Evolutionary conservation across 345 rosid species (phyloP), one percentile per base, ranked within the genome.

Genomic region (Aurinia saxatilis): DNA sequence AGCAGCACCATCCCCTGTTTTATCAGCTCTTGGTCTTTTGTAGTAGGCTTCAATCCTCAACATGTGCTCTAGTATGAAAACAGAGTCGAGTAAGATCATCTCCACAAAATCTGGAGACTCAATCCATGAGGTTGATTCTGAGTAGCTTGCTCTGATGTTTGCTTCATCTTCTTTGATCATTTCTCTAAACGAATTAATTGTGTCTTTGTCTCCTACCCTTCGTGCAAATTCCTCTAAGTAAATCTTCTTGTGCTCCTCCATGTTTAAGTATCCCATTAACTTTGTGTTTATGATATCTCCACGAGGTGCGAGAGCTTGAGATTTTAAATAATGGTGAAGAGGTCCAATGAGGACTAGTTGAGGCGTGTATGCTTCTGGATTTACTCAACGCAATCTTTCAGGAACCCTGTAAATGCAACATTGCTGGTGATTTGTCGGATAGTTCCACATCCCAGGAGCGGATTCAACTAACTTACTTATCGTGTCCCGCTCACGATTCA

Each of bases 401-500:
- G 67, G 67, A 9, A 49, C 67, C 49, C 67, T 50, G 57, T 62
- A 62, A 48, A 49, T 62, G 16, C 67, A 50, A 5, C 49, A 50
- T 4, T 15, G 39, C 5, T 38, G 48, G 1, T 29, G 49, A 11
- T 62, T 49, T 10, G 16, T 25, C 6, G 48, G 48, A 36, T 10
- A 11, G 1, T 27, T 34, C 67, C 67, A 62, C 29, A 47, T 42
- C 15, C 56, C 56, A 1, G 39, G 56, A 9, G 13, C 38, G 13
- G 9, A 4, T 15, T 48, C 6, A 11, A 23, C 13, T 0, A 27
- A 7, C 35, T n/a, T n/a, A n/a, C n/a, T n/a, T n/a, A n/a, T n/a
- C n/a, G n/a, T n/a, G n/a, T n/a, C n/a, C n/a, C n/a, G n/a, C n/a
- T n/a, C n/a, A n/a, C n/a, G n/a, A n/a, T n/a, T n/a, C n/a, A n/a